These are phyloP conservation scores for Corymbia calophylla DNA, from an alignment of 441 rosid genomes.

Conservation along the genomic window DNA sequence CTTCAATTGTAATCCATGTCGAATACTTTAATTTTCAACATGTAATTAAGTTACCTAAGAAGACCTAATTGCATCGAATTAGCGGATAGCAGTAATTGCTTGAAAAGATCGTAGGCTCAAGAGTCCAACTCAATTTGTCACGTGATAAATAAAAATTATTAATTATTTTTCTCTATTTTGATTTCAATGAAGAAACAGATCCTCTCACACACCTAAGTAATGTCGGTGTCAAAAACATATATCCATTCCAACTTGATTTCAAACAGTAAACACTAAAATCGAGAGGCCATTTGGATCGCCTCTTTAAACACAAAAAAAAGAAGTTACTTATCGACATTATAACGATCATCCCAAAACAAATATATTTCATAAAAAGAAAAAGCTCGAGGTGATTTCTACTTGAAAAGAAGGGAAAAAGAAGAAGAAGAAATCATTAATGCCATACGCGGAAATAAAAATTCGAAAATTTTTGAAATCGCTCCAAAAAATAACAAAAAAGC, in stretches of 20 bases:
- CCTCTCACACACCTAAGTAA: neutral
- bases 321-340: neutral
- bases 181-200: neutral
- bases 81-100: no score
- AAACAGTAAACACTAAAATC: neutral
- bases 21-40: neutral
- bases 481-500: neutral
- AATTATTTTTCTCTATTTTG: neutral
- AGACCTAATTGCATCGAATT: neutral
- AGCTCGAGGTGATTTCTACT: neutral
- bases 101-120: neutral
- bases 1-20: neutral
- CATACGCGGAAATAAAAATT: neutral
- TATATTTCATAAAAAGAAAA: neutral
- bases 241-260: neutral
- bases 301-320: neutral
- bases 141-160: neutral
- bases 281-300: rapidly evolving
- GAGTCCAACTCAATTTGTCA: neutral
- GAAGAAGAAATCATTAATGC: no score
- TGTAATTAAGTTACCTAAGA: neutral
- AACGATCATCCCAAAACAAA: neutral
- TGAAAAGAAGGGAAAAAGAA: no score
- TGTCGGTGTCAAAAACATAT: neutral
- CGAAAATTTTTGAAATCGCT: neutral